Evolutionary conservation across 1,284 basidiomycete species (phyloP), one percentile per base, ranked within the genome.

Genomic region (Neonothopanus nambi): DNA sequence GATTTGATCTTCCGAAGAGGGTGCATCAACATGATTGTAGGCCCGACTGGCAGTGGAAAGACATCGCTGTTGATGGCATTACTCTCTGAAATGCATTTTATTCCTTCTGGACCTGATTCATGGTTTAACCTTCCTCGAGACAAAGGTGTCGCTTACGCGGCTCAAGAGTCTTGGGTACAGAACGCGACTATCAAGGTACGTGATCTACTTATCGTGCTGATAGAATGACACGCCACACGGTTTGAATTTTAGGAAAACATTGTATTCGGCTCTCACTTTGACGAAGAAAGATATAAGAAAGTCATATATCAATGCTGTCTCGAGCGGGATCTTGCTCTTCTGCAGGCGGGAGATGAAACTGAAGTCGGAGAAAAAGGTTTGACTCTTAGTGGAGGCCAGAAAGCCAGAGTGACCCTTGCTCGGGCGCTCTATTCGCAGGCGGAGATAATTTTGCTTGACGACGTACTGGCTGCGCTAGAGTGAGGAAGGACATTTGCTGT

Each of bases 161-260:
- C 87, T 2, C 90, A 93, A 63, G 88, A 91, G 64, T 84, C 86
- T 5, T 93, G 89, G 89, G 85, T 87, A 5, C 80, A 80, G 62
- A 85, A 83, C 59, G 71, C 73, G 51, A 74, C 67, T 2, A 74
- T 74, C 57, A 67, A 72, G 60, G 69, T 64, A 50, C 9, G n/a
- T n/a, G 68, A 70, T 73, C 48, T 80, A 77, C 55, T 78, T 33
- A 52, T 79, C 11, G 77, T 78, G 54, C 74, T 20, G 26, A 36
- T 7, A 30, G n/a, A 30, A 20, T 17, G 30, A 3, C 3, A 44
- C n/a, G 21, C 75, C 1, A 61, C 70, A 2, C 63, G 2, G 78
- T 67, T 54, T 72, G 78, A 13, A 17, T 8, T 2, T 39, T 39
- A 75, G 63, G 85, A 92, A 49, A 97, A 96, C 62, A 94, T 97